Conservation (phyloP, 768 basidiomycete species). For the Russula compacta region DNA sequence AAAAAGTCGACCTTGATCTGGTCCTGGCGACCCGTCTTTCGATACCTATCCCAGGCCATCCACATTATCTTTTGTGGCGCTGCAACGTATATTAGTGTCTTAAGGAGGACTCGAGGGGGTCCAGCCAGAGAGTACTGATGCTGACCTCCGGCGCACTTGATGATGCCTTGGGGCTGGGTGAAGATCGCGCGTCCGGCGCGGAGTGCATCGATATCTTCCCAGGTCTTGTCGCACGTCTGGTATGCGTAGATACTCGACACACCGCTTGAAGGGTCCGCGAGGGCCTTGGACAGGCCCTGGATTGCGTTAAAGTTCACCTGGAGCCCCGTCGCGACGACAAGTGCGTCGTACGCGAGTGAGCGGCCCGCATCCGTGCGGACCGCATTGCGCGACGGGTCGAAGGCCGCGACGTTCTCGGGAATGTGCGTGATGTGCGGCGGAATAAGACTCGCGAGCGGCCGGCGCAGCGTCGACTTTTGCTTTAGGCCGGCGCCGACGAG, state of each 20-base stretch:
- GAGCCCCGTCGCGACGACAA: slow-evolving; percentile 85
- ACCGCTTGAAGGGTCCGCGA: slow-evolving; percentile 66
- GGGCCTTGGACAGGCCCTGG: slow-evolving; percentile 60
- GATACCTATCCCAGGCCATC: slow-evolving; percentile 87
- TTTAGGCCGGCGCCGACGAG: slow-evolving; percentile 85
- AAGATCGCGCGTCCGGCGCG: slow-evolving; percentile 81
- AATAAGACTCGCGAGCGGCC: slow-evolving; percentile 59
- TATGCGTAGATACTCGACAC: slow-evolving; percentile 93
- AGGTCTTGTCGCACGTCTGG: slow-evolving; percentile 82
- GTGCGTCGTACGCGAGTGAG: slow-evolving; percentile 66
- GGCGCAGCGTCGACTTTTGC: slow-evolving; percentile 57
- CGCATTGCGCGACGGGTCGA: slow-evolving; percentile 67
- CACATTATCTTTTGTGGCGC: slow-evolving; percentile 93
- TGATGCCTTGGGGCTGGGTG: slow-evolving; percentile 85
- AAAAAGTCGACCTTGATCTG: slow-evolving; percentile 68
- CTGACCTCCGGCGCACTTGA: slow-evolving; percentile 90
- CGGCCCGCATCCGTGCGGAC: slow-evolving; percentile 65
- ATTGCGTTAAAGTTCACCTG: slow-evolving; percentile 79
- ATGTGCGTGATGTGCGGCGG: slow-evolving; percentile 66
- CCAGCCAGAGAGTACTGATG: neutral
- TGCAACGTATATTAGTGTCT: slow-evolving; percentile 23
- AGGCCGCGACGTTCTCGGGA: slow-evolving; percentile 58
- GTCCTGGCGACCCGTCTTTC: slow-evolving; percentile 46
- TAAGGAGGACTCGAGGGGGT: neutral
- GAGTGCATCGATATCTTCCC: slow-evolving; percentile 71